Evolutionary conservation across 2,329 filamentous ascomycete species (phyloP).

Genomic region (Colletotrichum sp.): DNA sequence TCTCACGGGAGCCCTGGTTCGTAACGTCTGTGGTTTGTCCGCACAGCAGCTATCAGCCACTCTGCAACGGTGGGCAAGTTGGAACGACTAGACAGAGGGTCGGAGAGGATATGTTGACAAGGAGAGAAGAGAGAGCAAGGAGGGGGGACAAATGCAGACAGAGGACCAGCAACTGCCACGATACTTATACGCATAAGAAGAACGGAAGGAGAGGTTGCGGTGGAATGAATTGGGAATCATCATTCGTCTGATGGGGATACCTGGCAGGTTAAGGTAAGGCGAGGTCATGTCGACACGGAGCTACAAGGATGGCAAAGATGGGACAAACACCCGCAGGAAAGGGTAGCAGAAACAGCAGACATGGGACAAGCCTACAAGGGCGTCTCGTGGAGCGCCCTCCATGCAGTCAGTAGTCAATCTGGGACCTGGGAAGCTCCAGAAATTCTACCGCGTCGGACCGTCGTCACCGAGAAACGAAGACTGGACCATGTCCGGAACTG

Average conservation of each 20-base stretch:
- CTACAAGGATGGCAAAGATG: not conserved
- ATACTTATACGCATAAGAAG: constrained; percentile 14
- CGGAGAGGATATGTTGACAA: not conserved
- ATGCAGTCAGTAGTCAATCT: constrained; percentile 3
- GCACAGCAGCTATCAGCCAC: not conserved
- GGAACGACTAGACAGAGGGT: not conserved
- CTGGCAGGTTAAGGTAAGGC: constrained; percentile 7
- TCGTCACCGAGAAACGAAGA: constrained; percentile 51
- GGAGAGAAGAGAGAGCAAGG: not conserved
- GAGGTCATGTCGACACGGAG: not conserved
- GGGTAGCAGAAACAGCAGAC: not conserved
- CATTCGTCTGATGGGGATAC: not conserved
- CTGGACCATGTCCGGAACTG: constrained; percentile 31
- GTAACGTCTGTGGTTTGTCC: not conserved
- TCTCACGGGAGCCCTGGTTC: not conserved
- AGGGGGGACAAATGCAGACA: not conserved
- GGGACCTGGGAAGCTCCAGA: constrained; percentile 31
- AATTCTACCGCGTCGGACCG: constrained; percentile 56
- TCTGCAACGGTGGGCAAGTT: not conserved
- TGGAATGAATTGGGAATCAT: not conserved
- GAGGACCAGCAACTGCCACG: not conserved
- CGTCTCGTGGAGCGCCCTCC: constrained; percentile 24
- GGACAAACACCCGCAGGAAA: constrained; percentile 6
- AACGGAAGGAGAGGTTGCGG: not conserved
- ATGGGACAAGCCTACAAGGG: not conserved